phyloP scores from a whole-genome alignment of 177 flowering plant genomes.

The Vitis hybrid region DNA sequence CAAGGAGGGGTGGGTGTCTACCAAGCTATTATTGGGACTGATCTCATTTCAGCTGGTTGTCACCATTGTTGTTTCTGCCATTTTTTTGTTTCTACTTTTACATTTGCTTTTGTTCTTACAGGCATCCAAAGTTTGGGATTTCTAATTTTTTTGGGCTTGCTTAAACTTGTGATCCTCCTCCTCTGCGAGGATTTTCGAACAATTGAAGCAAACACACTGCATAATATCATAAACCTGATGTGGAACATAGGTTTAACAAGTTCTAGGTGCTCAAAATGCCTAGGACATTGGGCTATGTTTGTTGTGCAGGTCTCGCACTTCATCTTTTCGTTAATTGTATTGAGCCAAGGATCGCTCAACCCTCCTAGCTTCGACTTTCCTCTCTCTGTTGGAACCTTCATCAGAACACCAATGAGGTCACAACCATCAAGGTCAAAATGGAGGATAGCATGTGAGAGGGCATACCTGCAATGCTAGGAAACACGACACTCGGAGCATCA shows the following conservation, averaged over 20 bases:
- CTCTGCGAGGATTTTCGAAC: conserved; percentile 88
- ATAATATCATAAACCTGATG: conserved; percentile 85
- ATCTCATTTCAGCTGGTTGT: too few relatives aligned
- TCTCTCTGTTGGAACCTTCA: conserved; percentile 52
- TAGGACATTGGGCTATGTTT: conserved; percentile 98
- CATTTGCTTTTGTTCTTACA: too few relatives aligned
- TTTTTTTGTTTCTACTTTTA: too few relatives aligned
- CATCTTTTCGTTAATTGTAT: conserved; percentile 89
- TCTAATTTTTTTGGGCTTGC: too few relatives aligned
- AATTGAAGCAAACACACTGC: conserved; percentile 96
- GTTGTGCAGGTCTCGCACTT: conserved; percentile 97
- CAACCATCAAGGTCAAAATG: too few relatives aligned
- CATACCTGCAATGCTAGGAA: conserved; percentile 34
- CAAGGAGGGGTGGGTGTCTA: too few relatives aligned
- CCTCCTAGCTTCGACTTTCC: conserved; percentile 93
- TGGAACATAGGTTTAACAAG: conserved; percentile 98
- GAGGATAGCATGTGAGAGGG: too few relatives aligned
- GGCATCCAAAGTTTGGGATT: too few relatives aligned
- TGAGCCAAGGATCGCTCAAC: conserved; percentile 73
- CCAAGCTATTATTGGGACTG: too few relatives aligned
- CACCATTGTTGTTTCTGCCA: too few relatives aligned
- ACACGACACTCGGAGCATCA: conserved; percentile 39
- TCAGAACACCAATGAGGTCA: too few relatives aligned
- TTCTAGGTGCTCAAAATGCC: conserved; percentile 97
- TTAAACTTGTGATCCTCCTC: conserved; percentile 40